Evolutionary conservation across 2,329 filamentous ascomycete species (phyloP).

Genomic region (Microsporum canis): DNA sequence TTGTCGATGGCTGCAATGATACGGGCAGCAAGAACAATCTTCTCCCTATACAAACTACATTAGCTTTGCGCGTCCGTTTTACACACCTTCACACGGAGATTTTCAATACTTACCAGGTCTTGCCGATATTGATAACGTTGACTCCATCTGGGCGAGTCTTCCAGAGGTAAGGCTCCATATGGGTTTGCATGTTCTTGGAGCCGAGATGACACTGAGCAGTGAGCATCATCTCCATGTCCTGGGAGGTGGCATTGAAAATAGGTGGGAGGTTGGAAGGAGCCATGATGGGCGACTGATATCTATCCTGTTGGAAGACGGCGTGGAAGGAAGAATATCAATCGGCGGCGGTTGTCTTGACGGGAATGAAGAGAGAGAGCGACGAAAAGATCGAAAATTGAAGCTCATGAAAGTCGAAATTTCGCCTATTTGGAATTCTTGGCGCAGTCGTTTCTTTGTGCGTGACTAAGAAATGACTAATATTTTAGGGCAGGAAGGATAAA

Average conservation of each 20-base stretch:
- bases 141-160: constrained; percentile 98
- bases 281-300: constrained; percentile 62
- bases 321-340: constrained; percentile 34
- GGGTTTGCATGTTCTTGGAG: constrained; percentile 98
- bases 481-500: constrained; percentile 13
- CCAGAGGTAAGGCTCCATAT: constrained; percentile 99
- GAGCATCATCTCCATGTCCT: constrained; percentile 99
- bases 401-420: constrained; percentile 6
- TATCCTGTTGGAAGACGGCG: constrained; percentile 20
- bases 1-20: constrained; percentile 99
- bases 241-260: constrained; percentile 89
- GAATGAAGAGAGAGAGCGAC: constrained; percentile 11
- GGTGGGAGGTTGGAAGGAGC: constrained; percentile 88
- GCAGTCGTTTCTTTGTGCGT: constrained; percentile 10
- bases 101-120: constrained; percentile 70
- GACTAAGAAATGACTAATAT: background rate
- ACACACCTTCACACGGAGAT: background rate
- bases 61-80: background rate
- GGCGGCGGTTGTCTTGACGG: constrained; percentile 34
- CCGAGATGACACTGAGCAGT: constrained; percentile 93
- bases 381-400: constrained; percentile 7
- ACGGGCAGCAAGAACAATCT: constrained; percentile 96
- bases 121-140: constrained; percentile 99
- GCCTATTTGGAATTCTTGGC: constrained; percentile 5
- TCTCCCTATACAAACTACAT: constrained; percentile 58